Percentiles rank a stretch among this genome's conserved stretches.
Conservation (phyloP, 192 early-diverging fungal genomes). For the Irineochytrium annulatum region DNA sequence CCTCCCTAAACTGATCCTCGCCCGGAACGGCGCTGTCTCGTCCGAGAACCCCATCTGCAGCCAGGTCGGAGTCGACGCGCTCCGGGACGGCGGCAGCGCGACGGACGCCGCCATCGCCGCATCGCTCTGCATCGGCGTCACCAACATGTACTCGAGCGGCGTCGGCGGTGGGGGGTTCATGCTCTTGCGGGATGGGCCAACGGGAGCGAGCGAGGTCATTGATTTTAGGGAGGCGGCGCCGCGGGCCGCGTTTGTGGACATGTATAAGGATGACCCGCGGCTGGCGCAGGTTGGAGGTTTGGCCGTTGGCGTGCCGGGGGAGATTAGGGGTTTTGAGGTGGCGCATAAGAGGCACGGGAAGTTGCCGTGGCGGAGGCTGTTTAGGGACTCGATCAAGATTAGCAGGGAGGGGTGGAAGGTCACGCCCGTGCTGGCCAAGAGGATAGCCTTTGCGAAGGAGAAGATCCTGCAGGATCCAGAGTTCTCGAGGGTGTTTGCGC, state of each 20-base stretch:
- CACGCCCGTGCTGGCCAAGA: constrained; percentile 38
- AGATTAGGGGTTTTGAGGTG: constrained; percentile 77
- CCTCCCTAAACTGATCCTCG: constrained; percentile 3
- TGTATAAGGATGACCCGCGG: constrained; percentile 74
- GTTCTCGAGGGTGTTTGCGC: constrained; percentile 61
- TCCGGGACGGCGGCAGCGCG: constrained; percentile 83
- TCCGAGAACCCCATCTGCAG: constrained; percentile 38
- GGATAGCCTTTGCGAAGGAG: constrained; percentile 28
- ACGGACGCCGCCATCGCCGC: constrained; percentile 86
- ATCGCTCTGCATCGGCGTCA: constrained; percentile 80
- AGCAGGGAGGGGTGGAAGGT: constrained; percentile 71
- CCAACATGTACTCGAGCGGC: constrained; percentile 83
- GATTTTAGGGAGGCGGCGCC: constrained; percentile 91
- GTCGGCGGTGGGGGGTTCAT: constrained; percentile 96
- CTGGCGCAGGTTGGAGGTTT: constrained; percentile 69
- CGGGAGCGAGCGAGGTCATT: constrained; percentile 45
- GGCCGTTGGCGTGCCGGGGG: constrained; percentile 80
- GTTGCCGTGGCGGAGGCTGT: constrained; percentile 75
- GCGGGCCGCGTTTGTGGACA: constrained; percentile 61
- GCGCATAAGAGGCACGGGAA: constrained; percentile 78
- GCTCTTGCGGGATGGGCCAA: constrained; percentile 65
- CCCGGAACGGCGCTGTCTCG: constrained; percentile 30
- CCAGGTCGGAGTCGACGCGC: constrained; percentile 45
- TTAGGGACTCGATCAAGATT: constrained; percentile 72
- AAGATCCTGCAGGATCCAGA: constrained; percentile 38